These are phyloP conservation scores for Phytopythium montanum DNA, from an alignment of 352 stramenopile genomes.

Conservation along the genomic window DNA sequence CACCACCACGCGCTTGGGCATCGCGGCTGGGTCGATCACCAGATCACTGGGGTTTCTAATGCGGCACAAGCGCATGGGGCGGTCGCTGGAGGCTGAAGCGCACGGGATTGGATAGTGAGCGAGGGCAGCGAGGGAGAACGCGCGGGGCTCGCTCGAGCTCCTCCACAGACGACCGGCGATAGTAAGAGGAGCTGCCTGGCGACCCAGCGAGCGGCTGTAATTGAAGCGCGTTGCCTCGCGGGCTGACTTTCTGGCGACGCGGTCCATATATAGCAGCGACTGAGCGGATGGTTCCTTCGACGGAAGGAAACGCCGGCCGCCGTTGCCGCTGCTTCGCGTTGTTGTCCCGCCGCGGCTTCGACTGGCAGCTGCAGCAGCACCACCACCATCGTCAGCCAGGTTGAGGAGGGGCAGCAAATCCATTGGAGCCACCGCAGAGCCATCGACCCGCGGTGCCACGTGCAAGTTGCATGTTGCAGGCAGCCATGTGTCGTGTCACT, in stretches of 20 bases:
- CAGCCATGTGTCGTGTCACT: too few relatives aligned
- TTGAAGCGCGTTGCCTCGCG: not conserved
- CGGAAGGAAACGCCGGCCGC: not conserved
- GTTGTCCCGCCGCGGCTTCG: not conserved
- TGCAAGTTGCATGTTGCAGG: too few relatives aligned
- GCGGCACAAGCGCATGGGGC: not conserved
- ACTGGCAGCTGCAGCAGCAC: not conserved
- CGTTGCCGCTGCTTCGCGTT: not conserved
- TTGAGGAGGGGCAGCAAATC: not conserved
- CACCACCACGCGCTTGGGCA: conserved; percentile 2
- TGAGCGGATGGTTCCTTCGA: not conserved
- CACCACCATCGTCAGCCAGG: not conserved
- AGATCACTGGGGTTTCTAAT: not conserved
- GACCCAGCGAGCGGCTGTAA: not conserved
- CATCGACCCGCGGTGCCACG: too few relatives aligned
- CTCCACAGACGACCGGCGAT: not conserved
- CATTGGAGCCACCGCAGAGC: not conserved
- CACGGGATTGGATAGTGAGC: not conserved
- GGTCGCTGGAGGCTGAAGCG: not conserved
- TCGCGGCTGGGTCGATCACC: not conserved
- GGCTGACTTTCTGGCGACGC: not conserved
- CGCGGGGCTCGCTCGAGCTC: not conserved
- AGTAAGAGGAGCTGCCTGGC: too few relatives aligned
- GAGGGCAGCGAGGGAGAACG: not conserved
- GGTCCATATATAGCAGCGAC: not conserved